Base-by-base conservation (phyloP, 768 basidiomycete species). In the Nevesoporus exiguus region DNA sequence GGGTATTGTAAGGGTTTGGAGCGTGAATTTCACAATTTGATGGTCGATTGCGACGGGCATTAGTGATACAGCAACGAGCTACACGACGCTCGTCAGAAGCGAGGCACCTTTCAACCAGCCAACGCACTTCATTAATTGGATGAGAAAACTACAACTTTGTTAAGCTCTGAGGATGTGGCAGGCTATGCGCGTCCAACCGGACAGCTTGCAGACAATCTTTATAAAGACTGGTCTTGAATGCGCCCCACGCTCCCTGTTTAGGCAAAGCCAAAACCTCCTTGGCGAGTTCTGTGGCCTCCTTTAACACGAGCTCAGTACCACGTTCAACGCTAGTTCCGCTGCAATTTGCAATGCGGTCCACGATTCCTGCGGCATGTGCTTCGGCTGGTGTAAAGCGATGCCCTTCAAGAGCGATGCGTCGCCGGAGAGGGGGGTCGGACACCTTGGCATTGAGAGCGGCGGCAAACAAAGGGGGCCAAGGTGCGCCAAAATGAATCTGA, bases 401-500 rank as follows among this genome's bases (percentile, higher is more conserved):
- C 0, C 89, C 93, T 61, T 92, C 90, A 3, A 95, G 74, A 13
- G 84, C 82, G 40, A 93, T 83, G 62, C 88, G 86, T 47, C 90
- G 84, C 8, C 83, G 77, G 11, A 84, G 61, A 24, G 71, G 71
- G 15, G 78, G 78, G 59, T 83, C 77, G 8, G 83, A 77, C 7
- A 90, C 72, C 61, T 92, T 93, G 24, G 80, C 79, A 8, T 76
- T 75, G 24, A 89, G 66, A 44, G 94, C 67, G 3, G 80, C 77
- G 0, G 82, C 74, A 61, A 95, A 83, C 0, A 86, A 86, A 44
- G 80, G 74, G 0, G 93, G 93, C 77, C 89, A 85, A 0, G 82
- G 75, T 9, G 92, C 90, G 47, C 90, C 91, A 61, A 95, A 93
- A 65, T 87, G 84, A 40, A 93, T 73, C 86, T 90, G 51, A 10